Percentiles rank a stretch among this genome's conserved stretches.
Conservation (phyloP, 2,329 filamentous ascomycete species). For the Penicillium sp. region DNA sequence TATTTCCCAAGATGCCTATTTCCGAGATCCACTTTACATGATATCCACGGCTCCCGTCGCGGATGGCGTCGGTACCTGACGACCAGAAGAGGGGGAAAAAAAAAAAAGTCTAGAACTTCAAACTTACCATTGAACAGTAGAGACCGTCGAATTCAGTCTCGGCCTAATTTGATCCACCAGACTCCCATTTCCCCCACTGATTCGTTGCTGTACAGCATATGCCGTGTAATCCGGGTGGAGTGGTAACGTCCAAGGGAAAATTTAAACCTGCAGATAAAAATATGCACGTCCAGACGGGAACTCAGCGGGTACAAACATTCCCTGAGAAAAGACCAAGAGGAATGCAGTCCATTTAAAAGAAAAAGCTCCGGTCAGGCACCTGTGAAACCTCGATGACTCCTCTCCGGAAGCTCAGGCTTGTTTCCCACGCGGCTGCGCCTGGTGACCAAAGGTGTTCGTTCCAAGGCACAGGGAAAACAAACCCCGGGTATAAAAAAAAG, state of each 20-base stretch:
- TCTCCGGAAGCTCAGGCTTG: background rate
- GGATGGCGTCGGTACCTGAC: conserved; percentile 4
- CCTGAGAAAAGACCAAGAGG: background rate
- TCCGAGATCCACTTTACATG: conserved; percentile 1
- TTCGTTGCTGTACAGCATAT: conserved; percentile 6
- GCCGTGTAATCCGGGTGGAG: background rate
- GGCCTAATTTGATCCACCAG: background rate
- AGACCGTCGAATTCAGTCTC: background rate
- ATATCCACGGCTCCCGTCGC: background rate
- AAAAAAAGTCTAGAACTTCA: background rate
- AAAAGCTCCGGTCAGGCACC: conserved; percentile 15
- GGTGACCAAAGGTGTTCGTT: conserved; percentile 21
- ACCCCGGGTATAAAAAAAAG: background rate
- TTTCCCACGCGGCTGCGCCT: conserved; percentile 20
- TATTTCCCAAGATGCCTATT: background rate
- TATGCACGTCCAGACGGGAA: background rate
- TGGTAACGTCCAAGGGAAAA: background rate
- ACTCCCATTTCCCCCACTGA: conserved; percentile 1
- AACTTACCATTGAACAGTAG: background rate
- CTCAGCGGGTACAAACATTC: background rate
- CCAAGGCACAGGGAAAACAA: conserved; percentile 19
- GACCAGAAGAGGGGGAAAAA: background rate
- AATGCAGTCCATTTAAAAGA: background rate
- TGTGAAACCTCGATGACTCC: conserved; percentile 15
- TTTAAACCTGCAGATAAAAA: background rate